phyloP scores from a whole-genome alignment of 805 yeast genomes.

The Ogataea angusta region DNA sequence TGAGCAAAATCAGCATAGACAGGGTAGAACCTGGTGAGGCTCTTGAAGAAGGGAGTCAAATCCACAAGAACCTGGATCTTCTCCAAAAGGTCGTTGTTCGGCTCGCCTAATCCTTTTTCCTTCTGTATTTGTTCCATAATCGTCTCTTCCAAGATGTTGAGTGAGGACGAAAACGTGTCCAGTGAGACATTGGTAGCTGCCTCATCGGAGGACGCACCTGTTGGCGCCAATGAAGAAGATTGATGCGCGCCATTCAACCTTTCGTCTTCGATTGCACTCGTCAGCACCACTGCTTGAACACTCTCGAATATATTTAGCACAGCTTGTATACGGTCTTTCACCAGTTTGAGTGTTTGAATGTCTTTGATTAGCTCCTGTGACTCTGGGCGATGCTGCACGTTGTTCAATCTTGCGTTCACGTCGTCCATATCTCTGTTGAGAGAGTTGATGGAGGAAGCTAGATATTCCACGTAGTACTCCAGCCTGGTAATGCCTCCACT shows the following conservation, averaged over 20 bases:
- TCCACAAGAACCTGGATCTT: constrained; percentile 47
- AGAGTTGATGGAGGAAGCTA: constrained; percentile 56
- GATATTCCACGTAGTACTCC: constrained; percentile 62
- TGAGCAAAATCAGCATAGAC: constrained; percentile 47
- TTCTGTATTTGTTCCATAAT: constrained; percentile 40
- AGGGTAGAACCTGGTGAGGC: constrained; percentile 47
- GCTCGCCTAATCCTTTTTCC: constrained; percentile 27
- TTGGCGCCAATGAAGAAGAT: constrained; percentile 11
- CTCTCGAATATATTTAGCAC: constrained; percentile 47
- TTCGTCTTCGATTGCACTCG: constrained; percentile 25
- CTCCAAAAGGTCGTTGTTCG: constrained; percentile 35
- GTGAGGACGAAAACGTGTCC: constrained; percentile 35
- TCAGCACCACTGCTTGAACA: constrained; percentile 38
- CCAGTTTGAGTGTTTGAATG: constrained; percentile 41
- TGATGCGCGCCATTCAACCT: constrained; percentile 1
- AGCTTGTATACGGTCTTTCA: constrained; percentile 43
- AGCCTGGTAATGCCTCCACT: constrained; percentile 48
- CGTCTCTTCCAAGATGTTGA: constrained; percentile 44
- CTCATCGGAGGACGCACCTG: constrained; percentile 3
- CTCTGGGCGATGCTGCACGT: constrained; percentile 2
- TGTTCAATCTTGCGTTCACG: constrained; percentile 28
- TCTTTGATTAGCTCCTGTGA: constrained; percentile 30
- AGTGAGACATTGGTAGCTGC: constrained; percentile 17
- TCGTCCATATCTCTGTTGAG: constrained; percentile 45
- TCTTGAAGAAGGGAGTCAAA: constrained; percentile 51